A percentile compares a stretch with the other conserved stretches of the same genome.
phyloP scores from a whole-genome alignment of 208 protist genomes.

The Wallacemonas sp. region DNA sequence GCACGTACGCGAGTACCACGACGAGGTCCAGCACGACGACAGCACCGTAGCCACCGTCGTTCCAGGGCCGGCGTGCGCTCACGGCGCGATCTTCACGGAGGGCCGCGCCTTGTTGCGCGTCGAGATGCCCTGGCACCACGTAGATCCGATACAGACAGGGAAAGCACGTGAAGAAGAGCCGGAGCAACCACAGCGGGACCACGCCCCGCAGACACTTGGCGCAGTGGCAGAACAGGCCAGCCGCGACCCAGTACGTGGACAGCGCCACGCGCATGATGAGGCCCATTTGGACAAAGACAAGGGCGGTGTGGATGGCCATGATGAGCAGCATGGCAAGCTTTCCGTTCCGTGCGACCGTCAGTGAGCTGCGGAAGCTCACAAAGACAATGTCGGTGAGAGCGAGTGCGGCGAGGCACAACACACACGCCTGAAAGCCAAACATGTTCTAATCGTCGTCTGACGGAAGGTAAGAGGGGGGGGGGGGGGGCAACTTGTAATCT shows the following conservation, averaged over 20 bases:
- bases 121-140: conserved; percentile 28
- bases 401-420: conserved; percentile 19
- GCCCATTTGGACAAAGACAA: conserved; percentile 41
- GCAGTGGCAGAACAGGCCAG: conserved; percentile 33
- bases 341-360: conserved; percentile 22
- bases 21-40: conserved; percentile 38
- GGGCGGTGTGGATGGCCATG: conserved; percentile 42
- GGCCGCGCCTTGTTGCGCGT: background rate
- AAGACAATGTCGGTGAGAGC: conserved; percentile 40
- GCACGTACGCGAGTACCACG: conserved; percentile 34
- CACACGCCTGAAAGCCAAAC: conserved; percentile 13
- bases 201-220: conserved; percentile 22
- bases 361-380: conserved; percentile 34
- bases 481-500: background rate
- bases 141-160: conserved; percentile 45
- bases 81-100: background rate
- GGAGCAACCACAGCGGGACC: conserved; percentile 35
- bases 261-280: conserved; percentile 28
- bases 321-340: conserved; percentile 29
- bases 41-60: conserved; percentile 40
- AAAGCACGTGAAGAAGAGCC: conserved; percentile 44
- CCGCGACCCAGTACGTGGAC: conserved; percentile 40
- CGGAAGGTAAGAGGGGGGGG: background rate
- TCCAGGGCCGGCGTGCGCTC: conserved; percentile 32
- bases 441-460: background rate